Conservation (phyloP, 441 rosid species). For the Omphalea diandra region DNA sequence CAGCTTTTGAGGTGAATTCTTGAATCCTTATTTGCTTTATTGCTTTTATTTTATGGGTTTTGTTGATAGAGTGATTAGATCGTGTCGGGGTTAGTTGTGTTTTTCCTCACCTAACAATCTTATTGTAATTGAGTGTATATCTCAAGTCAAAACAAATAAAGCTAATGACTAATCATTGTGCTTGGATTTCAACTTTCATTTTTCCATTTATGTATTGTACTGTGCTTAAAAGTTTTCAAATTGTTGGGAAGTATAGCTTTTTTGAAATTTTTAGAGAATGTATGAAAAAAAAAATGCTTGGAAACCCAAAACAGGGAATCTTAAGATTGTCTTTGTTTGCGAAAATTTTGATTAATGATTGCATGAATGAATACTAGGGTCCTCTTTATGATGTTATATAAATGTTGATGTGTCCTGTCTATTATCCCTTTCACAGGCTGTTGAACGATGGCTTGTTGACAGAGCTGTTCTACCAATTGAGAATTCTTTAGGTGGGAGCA, state of each 20-base stretch:
- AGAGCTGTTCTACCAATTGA: constrained; percentile 92
- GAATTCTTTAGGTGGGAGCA: constrained; percentile 95
- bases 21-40: not conserved
- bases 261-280: not conserved
- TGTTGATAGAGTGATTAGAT: not conserved
- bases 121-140: not conserved
- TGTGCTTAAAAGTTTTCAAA: not conserved
- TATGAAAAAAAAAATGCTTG: not conserved
- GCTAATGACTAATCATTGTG: not conserved
- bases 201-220: not conserved
- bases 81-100: not conserved
- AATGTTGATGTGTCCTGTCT: not conserved
- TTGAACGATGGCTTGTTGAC: constrained; percentile 91
- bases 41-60: not conserved
- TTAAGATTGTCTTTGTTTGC: not conserved
- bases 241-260: not conserved
- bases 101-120: not conserved
- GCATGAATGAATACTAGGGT: not conserved
- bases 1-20: constrained; percentile 70
- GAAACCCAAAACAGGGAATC: not conserved
- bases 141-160: not conserved
- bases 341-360: not conserved
- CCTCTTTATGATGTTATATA: not conserved
- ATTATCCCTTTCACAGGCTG: constrained; percentile 50
- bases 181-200: not conserved